Conservation (phyloP, 2,329 filamentous ascomycete species). For the Lasiodiplodia theobromae region DNA sequence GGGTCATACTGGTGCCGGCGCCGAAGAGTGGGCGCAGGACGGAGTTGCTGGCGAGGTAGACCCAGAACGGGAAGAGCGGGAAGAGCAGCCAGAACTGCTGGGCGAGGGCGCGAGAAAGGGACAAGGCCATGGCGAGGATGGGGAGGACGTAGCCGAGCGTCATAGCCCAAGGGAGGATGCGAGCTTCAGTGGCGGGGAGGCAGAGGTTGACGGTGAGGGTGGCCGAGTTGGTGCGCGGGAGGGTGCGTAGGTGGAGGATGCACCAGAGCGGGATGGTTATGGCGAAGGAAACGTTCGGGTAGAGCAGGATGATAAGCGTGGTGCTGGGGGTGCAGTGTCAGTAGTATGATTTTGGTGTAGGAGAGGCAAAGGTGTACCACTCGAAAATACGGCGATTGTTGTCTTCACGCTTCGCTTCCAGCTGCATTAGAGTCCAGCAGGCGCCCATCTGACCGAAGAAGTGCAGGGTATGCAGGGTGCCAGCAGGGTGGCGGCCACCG, state of each 20-base stretch:
- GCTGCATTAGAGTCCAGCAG: slow-evolving; percentile 18
- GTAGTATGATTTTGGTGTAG: too few relatives aligned
- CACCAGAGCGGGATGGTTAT: too few relatives aligned
- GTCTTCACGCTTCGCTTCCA: slow-evolving; percentile 15
- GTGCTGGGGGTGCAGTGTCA: not conserved
- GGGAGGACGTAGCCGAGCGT: not conserved
- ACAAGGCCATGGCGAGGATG: not conserved
- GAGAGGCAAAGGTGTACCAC: not conserved
- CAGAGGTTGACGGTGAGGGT: not conserved
- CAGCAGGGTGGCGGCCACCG: slow-evolving; percentile 1
- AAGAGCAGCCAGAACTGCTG: not conserved
- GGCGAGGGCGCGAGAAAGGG: not conserved
- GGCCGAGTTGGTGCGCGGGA: too few relatives aligned
- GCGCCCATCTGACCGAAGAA: slow-evolving; percentile 25
- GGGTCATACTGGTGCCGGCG: not conserved
- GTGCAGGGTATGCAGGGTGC: slow-evolving; percentile 11
- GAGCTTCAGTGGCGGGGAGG: not conserved
- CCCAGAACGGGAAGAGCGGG: slow-evolving; percentile 17
- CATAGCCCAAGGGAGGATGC: not conserved
- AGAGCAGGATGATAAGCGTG: too few relatives aligned
- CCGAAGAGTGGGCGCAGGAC: slow-evolving; percentile 4
- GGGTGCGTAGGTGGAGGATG: too few relatives aligned
- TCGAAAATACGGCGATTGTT: slow-evolving; percentile 12
- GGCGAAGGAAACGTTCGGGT: too few relatives aligned
- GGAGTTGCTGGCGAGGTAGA: not conserved